These are phyloP conservation scores for Recurvomyces mirabilis DNA, from an alignment of 495 filamentous ascomycete genomes.

Conservation along the genomic window DNA sequence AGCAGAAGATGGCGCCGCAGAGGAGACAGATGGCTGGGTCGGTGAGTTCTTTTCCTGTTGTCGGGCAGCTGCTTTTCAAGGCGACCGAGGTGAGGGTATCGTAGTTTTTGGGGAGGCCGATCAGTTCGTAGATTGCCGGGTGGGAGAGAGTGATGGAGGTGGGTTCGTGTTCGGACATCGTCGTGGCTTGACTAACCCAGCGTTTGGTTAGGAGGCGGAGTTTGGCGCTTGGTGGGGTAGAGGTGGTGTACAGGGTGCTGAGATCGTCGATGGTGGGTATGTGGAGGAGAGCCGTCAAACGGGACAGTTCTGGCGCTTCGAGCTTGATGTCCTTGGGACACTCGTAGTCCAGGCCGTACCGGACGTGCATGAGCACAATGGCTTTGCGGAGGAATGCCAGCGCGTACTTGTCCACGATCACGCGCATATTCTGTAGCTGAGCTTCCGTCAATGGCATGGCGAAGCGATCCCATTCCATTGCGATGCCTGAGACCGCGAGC, in stretches of 20 bases:
- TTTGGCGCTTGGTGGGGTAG: slow-evolving; percentile 16
- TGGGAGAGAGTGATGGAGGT: slow-evolving; percentile 50
- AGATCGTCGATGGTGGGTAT: slow-evolving; percentile 74
- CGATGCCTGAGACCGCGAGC: slow-evolving; percentile 5
- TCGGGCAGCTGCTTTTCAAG: slow-evolving; percentile 74
- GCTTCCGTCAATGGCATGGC: background rate
- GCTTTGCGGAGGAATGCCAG: slow-evolving; percentile 83
- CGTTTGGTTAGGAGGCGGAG: slow-evolving; percentile 51
- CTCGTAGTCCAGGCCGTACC: slow-evolving; percentile 79
- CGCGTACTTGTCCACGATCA: slow-evolving; percentile 63
- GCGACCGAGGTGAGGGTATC: slow-evolving; percentile 89
- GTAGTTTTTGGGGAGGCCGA: slow-evolving; percentile 82
- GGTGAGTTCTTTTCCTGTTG: slow-evolving; percentile 74
- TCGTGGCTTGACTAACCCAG: slow-evolving; percentile 60
- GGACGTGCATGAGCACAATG: slow-evolving; percentile 71
- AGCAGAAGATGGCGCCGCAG: slow-evolving; percentile 92
- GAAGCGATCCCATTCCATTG: slow-evolving; percentile 7
- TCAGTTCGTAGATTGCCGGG: slow-evolving; percentile 84
- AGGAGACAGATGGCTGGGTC: slow-evolving; percentile 89
- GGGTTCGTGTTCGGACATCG: slow-evolving; percentile 20
- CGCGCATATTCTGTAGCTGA: slow-evolving; percentile 36
- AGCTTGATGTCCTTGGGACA: slow-evolving; percentile 51
- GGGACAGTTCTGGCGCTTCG: slow-evolving; percentile 66
- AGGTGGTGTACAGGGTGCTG: slow-evolving; percentile 37
- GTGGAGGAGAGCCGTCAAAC: slow-evolving; percentile 61